Evolutionary conservation across 257 asterid species (phyloP).

Genomic region (Primulina eburnea): DNA sequence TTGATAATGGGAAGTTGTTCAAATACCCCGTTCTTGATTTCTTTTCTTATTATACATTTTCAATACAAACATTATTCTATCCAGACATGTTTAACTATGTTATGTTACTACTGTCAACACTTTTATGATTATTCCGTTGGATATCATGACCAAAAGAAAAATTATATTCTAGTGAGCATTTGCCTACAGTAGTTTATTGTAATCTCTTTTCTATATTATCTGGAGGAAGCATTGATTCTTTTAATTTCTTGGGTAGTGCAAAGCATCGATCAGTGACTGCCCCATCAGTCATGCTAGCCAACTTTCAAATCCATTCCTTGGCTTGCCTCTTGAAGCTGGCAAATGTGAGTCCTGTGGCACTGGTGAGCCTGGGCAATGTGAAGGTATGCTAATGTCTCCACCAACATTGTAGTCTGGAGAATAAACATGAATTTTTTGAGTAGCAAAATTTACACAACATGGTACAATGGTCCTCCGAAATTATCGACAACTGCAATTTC

Average conservation of each 20-base stretch:
- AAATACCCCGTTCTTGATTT: conserved; percentile 16
- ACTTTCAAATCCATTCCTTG: conserved; percentile 90
- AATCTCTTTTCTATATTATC: not conserved
- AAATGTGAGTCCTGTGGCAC: conserved; percentile 95
- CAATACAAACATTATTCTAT: conserved; percentile 15
- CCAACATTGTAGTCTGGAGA: conserved; percentile 13
- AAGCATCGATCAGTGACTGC: conserved; percentile 78
- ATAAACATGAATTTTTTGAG: not conserved
- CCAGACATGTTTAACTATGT: not conserved
- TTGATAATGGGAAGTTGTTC: conserved; percentile 9
- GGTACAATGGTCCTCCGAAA: not conserved
- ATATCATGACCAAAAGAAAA: not conserved
- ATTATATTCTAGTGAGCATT: conserved; percentile 15
- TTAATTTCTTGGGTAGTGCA: conserved; percentile 46
- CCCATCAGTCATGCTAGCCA: conserved; percentile 90
- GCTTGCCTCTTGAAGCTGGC: conserved; percentile 88
- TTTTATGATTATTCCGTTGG: not conserved
- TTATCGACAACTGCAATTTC: conserved; percentile 15
- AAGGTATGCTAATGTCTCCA: conserved; percentile 51
- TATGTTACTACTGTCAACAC: too few relatives aligned
- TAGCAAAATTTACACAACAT: not conserved
- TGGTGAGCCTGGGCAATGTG: conserved; percentile 94
- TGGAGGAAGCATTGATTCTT: conserved; percentile 20
- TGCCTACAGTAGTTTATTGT: conserved; percentile 7
- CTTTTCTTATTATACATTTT: not conserved